Evolutionary conservation across 768 basidiomycete genomes (phyloP), one percentile per base, ranked within the genome.

Genomic region (Tricholoma matsutake): DNA sequence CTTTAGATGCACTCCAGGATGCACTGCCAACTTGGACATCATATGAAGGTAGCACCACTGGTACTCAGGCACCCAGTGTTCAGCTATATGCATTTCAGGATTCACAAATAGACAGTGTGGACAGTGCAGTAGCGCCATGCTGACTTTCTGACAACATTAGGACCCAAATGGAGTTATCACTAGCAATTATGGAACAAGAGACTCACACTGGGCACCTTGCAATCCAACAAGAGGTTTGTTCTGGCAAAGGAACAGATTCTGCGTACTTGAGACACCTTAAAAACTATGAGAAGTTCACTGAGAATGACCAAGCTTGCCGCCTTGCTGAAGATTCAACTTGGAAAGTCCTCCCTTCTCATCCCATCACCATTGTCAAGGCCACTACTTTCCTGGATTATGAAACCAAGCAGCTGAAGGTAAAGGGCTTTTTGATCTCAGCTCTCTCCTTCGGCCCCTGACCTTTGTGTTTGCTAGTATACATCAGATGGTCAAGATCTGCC

Each of bases 381-480:
- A 65, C 68, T 0, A 20, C 69, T 6, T 78, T 73, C 57, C 68
- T 76, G 9, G 37, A 71, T 13, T 64, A 74, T 57, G 71, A 74
- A 51, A 64, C 65, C 8, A 70, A 65, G 0, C 66, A 68, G 1
- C 49, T 58, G 20, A 75, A 75, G 70, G 75, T 76, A 56, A 43
- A 39, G 56, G 20, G 16, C 56, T 58, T 47, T 55, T 32, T 7
- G 6, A 11, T 32, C 31, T 5, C 25, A 16, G 13, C 13, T 16
- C 25, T 28, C 51, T 13, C n/a, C n/a, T n/a, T n/a, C n/a, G n/a
- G n/a, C n/a, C n/a, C n/a, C n/a, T n/a, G n/a, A n/a, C n/a, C n/a
- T n/a, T n/a, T n/a, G n/a, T n/a, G n/a, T 41, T 41, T 41, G 39
- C 39, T 20, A 65, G 60, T 25, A 31, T 34, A 25, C 61, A 60